Base-by-base conservation (phyloP, 1,139 yeast genomes). In the Blastobotrys apis region DNA sequence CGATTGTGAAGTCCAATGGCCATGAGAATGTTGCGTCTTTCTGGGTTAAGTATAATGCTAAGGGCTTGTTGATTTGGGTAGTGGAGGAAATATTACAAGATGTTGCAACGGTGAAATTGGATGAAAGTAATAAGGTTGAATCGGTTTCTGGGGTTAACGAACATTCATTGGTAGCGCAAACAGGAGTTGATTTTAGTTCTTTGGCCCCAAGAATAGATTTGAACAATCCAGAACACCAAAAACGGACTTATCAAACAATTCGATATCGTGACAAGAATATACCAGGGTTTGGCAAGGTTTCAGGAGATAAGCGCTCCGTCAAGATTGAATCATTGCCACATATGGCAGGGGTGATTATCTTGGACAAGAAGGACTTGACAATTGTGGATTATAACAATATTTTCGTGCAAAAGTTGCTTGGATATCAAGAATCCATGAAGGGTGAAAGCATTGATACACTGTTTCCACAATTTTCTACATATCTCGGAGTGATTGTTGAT, bases 11-110 rank as follows among this genome's bases (percentile, higher is more conserved):
- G 55, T 64, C 70, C 3, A 71, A 72, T 33, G 66, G 67, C 5
- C 53, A 54, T 4, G 53, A 54, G 25, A 53, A 62, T 15, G 53
- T 63, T 31, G 70, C 69, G 33, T 68, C 74, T 39, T 65, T 88
- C 47, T 90, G 97, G 96, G 94, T 94, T 0, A 88, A 87, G 58
- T 72, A 78, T 47, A 50, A 53, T 23, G 80, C 80, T 53, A 81
- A 81, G 2, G 78, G 77, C 43, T 67, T 84, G 48, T 74, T 88
- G 43, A 83, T 87, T 37, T 81, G 94, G 69, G 87, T 86, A 69
- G 81, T 90, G 60, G 95, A 88, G 56, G 94, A 86, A 59, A 84
- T 86, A 27, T 84, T 86, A 1, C 83, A 94, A 61, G 94, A 84
- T 63, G 82, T 84, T 4, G 75, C 84, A 49, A 86, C 81, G 56